A percentile compares a stretch with the other conserved stretches of the same genome.
These are phyloP conservation scores for Colletotrichum sublineola DNA, from an alignment of 2,329 filamentous ascomycete species.

Conservation along the genomic window DNA sequence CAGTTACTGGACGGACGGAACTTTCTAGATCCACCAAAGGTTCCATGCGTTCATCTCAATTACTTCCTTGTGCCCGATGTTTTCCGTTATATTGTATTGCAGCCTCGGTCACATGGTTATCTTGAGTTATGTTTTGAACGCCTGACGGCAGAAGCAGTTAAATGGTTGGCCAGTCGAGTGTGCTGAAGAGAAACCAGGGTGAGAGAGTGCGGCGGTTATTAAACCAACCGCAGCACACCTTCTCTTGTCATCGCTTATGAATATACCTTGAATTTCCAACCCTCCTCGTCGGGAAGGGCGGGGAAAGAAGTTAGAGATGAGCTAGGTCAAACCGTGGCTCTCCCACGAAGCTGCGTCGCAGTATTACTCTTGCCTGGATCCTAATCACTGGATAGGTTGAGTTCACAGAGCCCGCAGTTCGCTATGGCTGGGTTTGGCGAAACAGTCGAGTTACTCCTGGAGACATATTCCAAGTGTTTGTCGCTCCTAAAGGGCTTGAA, in stretches of 20 bases:
- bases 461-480: conserved; percentile 62
- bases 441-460: conserved; percentile 59
- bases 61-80: no score
- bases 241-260: neutral
- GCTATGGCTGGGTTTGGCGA: conserved; percentile 58
- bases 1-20: neutral
- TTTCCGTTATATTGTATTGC: no score
- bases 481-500: conserved; percentile 56
- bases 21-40: neutral
- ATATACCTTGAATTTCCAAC: neutral
- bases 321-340: neutral
- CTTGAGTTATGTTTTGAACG: neutral
- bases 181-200: conserved; percentile 1
- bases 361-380: neutral
- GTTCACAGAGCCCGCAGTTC: no score
- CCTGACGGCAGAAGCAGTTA: neutral
- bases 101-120: neutral
- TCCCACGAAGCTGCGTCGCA: neutral
- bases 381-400: neutral
- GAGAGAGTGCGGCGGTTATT: conserved; percentile 13
- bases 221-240: conserved; percentile 24
- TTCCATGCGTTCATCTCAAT: neutral
- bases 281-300: neutral
- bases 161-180: neutral
- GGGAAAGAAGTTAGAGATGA: conserved; percentile 2